Percentiles rank a stretch among this genome's conserved stretches.
These are phyloP conservation scores for Xylaria acuta DNA, from an alignment of 495 filamentous ascomycete species.

Conservation along the genomic window DNA sequence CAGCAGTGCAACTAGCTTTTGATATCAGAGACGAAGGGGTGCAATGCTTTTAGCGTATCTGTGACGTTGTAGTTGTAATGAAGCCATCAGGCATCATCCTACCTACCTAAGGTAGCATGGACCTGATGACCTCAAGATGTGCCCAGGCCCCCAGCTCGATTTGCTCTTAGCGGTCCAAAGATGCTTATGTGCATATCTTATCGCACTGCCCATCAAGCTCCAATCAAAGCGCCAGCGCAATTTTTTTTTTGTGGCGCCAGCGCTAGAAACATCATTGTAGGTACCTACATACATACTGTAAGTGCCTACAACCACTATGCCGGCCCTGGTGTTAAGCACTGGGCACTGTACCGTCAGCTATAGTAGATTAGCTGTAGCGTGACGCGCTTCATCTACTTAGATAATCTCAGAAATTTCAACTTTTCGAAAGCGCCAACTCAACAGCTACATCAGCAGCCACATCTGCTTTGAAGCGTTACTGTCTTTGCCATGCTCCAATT, in stretches of 20 bases:
- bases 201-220: background rate
- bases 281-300: background rate
- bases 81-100: constrained; percentile 1
- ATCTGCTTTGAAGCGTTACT: constrained; percentile 18
- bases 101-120: too few species aligned
- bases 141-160: background rate
- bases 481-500: constrained; percentile 43
- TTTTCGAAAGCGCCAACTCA: background rate
- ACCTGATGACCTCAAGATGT: background rate
- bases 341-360: background rate
- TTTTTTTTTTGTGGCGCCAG: background rate
- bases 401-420: background rate
- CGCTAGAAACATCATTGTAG: background rate
- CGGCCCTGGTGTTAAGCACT: background rate
- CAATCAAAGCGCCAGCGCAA: constrained; percentile 12
- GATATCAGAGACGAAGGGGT: background rate
- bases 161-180: background rate
- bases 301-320: background rate
- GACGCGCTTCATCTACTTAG: background rate
- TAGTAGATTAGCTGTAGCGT: background rate
- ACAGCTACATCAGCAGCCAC: background rate
- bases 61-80: background rate
- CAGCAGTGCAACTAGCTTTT: background rate
- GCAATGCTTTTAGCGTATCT: background rate
- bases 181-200: constrained; percentile 13